Percentiles rank a stretch among this genome's conserved stretches.
phyloP scores from a whole-genome alignment of 345 rosid species.

The Bruguiera parviflora region DNA sequence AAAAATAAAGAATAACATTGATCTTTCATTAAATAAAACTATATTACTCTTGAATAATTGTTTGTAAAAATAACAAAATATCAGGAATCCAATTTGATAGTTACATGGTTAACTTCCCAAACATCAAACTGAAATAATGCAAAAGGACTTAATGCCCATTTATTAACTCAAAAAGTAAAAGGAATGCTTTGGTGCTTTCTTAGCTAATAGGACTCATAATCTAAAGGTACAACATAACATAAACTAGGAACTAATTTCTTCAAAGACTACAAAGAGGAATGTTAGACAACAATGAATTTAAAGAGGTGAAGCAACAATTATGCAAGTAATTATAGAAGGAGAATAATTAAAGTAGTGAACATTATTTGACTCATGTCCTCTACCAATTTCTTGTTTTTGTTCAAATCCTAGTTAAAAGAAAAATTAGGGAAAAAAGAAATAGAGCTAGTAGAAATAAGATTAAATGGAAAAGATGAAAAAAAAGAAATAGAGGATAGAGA shows the following conservation, averaged over 20 bases:
- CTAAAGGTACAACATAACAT: neutral
- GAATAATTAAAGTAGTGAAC: too few species aligned
- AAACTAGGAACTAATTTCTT: too few species aligned
- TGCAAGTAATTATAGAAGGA: too few species aligned
- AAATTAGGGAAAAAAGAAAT: too few species aligned
- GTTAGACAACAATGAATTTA: too few species aligned
- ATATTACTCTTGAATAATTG: neutral
- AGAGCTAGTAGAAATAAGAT: too few species aligned
- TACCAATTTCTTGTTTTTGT: too few species aligned
- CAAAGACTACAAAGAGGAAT: slow-evolving; percentile 6
- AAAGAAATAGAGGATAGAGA: too few species aligned
- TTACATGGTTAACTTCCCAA: neutral
- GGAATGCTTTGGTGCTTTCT: neutral
- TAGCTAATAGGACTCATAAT: neutral
- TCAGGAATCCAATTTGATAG: neutral
- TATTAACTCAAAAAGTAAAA: neutral
- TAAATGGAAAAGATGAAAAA: too few species aligned
- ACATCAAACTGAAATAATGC: neutral
- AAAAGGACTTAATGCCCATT: neutral
- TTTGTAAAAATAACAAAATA: neutral
- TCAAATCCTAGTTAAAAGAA: too few species aligned
- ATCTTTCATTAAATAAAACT: neutral
- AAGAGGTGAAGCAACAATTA: too few species aligned
- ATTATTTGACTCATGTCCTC: too few species aligned
- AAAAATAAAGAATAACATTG: neutral